Conservation (phyloP, 441 rosid species). For the Biscutella laevigata region DNA sequence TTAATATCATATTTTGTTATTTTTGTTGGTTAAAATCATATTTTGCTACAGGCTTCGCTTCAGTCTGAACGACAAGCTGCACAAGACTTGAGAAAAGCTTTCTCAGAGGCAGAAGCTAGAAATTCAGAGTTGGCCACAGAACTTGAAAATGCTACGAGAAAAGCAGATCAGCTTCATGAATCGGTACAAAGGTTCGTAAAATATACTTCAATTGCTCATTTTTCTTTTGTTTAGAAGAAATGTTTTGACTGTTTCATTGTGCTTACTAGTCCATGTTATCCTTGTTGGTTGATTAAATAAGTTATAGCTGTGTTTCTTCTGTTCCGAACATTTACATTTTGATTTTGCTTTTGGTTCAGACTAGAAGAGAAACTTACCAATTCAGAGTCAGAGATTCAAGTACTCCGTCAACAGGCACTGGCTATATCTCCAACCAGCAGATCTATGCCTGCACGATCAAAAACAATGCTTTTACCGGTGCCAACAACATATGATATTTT, state of each 20-base stretch:
- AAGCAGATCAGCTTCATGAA: constrained; percentile 44
- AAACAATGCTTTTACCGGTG: constrained; percentile 72
- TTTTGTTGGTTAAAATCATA: neutral
- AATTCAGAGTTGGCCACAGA: constrained; percentile 65
- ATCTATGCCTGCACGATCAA: constrained; percentile 57
- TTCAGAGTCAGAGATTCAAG: constrained; percentile 98
- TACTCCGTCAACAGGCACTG: constrained; percentile 96
- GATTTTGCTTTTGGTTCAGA: constrained; percentile 39
- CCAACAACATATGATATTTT: constrained; percentile 5
- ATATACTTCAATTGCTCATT: no score
- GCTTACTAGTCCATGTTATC: no score
- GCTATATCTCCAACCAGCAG: constrained; percentile 93
- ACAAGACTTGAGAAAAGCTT: constrained; percentile 60
- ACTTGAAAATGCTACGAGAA: constrained; percentile 66
- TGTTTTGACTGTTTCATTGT: no score
- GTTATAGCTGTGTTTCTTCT: neutral
- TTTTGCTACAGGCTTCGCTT: constrained; percentile 49
- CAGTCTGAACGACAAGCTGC: constrained; percentile 57
- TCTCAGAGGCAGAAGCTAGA: constrained; percentile 53
- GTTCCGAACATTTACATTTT: constrained; percentile 8
- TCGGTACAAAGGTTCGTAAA: constrained; percentile 83
- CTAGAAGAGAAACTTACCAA: constrained; percentile 94
- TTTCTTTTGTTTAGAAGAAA: no score
- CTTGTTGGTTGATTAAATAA: neutral
- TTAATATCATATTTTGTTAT: neutral